Evolutionary conservation across 2,329 filamentous ascomycete species (phyloP).

Genomic region (Ophiocordyceps australis): DNA sequence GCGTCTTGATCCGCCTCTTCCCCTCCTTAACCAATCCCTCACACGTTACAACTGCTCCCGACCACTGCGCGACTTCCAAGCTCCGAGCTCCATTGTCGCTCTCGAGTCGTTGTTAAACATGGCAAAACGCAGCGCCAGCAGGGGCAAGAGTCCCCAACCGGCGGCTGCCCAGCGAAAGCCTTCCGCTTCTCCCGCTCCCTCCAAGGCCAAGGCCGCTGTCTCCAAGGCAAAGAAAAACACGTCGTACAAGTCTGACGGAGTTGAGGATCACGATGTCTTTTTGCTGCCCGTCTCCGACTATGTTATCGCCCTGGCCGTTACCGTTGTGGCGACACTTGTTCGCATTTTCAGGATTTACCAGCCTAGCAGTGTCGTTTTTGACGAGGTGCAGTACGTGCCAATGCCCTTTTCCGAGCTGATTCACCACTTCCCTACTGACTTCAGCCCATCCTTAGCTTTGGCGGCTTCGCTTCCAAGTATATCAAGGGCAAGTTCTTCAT

Average conservation of each 20-base stretch:
- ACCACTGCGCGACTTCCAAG: too few relatives aligned
- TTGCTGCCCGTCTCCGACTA: slow-evolving; percentile 72
- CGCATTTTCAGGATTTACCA: slow-evolving; percentile 93
- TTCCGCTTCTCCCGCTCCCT: too few relatives aligned
- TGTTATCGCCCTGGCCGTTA: slow-evolving; percentile 54
- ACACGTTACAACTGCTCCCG: too few relatives aligned
- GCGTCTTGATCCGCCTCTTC: too few relatives aligned
- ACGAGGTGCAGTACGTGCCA: slow-evolving; percentile 87
- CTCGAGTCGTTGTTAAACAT: too few relatives aligned
- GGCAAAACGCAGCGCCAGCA: not conserved
- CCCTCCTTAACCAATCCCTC: too few relatives aligned
- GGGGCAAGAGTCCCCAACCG: not conserved
- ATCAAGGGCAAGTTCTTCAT: slow-evolving; percentile 99
- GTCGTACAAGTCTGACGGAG: slow-evolving; percentile 60
- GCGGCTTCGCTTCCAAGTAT: slow-evolving; percentile 95
- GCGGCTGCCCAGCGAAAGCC: not conserved
- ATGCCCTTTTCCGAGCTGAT: slow-evolving; percentile 1
- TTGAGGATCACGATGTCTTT: slow-evolving; percentile 84
- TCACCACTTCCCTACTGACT: slow-evolving; percentile 4
- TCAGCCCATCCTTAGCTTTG: slow-evolving; percentile 47
- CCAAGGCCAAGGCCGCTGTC: too few relatives aligned
- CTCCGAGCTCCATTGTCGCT: too few relatives aligned
- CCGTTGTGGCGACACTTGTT: slow-evolving; percentile 57
- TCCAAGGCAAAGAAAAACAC: too few relatives aligned
- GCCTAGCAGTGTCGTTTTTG: slow-evolving; percentile 90